Evolutionary conservation across 2,329 filamentous ascomycete species (phyloP).

Genomic region (Podosphaera xanthii): DNA sequence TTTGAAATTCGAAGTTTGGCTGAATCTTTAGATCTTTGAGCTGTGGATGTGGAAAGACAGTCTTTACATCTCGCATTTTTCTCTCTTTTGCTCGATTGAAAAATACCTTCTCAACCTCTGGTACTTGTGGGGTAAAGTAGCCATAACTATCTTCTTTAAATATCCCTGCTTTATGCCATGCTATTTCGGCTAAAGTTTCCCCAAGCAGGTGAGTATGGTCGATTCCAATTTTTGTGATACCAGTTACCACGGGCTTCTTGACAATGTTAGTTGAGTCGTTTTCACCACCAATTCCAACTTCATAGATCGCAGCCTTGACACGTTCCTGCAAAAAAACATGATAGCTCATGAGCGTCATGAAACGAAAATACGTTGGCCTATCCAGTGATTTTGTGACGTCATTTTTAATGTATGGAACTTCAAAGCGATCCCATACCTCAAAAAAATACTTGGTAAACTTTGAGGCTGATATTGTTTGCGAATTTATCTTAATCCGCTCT

Average conservation of each 20-base stretch:
- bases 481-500: conserved; percentile 42
- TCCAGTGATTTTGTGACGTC: conserved; percentile 10
- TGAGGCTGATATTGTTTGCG: conserved; percentile 6
- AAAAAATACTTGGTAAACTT: conserved; percentile 45
- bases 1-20: conserved; percentile 33
- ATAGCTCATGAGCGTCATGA: conserved; percentile 41
- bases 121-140: conserved; percentile 32
- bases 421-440: conserved; percentile 38
- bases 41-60: conserved; percentile 25
- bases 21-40: conserved; percentile 23
- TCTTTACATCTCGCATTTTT: conserved; percentile 21
- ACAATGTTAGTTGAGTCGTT: conserved; percentile 48
- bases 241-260: conserved; percentile 30
- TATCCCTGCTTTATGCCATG: conserved; percentile 54
- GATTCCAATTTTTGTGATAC: conserved; percentile 42
- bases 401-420: conserved; percentile 10
- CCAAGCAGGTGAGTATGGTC: conserved; percentile 45
- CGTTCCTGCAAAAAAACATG: conserved; percentile 42
- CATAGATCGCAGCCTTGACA: conserved; percentile 39
- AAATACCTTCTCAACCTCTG: conserved; percentile 26
- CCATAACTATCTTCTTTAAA: conserved; percentile 36
- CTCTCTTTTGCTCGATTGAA: conserved; percentile 29
- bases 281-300: conserved; percentile 45
- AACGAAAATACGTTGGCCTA: conserved; percentile 35
- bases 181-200: conserved; percentile 38